phyloP scores from a whole-genome alignment of 148 eudicot genomes.

The Vaccinium darrowii region DNA sequence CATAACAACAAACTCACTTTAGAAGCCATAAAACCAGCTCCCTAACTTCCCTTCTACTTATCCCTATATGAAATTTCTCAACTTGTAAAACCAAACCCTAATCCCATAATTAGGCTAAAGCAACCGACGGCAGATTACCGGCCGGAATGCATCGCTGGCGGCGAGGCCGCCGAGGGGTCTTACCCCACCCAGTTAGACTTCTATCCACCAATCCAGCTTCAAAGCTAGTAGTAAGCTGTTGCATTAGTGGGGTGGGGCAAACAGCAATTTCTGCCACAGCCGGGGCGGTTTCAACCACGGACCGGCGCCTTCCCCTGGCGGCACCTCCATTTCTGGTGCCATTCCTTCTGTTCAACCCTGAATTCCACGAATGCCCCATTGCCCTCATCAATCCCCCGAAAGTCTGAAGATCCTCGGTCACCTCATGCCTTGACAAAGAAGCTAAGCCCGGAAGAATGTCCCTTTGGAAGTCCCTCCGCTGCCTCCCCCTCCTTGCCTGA shows the following conservation, averaged over 20 bases:
- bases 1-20: constrained; percentile 31
- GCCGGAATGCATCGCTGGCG: constrained; percentile 68
- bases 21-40: constrained; percentile 13
- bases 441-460: constrained; percentile 89
- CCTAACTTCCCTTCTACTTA: background rate
- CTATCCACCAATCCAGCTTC: constrained; percentile 60
- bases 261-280: constrained; percentile 14
- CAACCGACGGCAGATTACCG: constrained; percentile 52
- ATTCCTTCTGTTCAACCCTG: constrained; percentile 56
- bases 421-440: constrained; percentile 81
- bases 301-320: constrained; percentile 52
- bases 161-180: constrained; percentile 87
- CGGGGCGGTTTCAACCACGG: constrained; percentile 28
- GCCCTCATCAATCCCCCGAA: constrained; percentile 90
- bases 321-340: constrained; percentile 62
- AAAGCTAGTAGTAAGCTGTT: constrained; percentile 31
- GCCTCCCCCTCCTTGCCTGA: constrained; percentile 74
- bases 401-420: constrained; percentile 86
- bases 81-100: constrained; percentile 21
- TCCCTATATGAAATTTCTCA: constrained; percentile 8
- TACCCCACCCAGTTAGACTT: constrained; percentile 86
- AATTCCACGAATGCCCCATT: constrained; percentile 71
- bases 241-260: constrained; percentile 36
- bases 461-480: constrained; percentile 78
- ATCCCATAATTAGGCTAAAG: constrained; percentile 37